Percentiles rank a stretch among this genome's conserved stretches.
These are phyloP conservation scores for Stephania cephalantha DNA, from an alignment of 164 flowering plant genomes.

Conservation along the genomic window DNA sequence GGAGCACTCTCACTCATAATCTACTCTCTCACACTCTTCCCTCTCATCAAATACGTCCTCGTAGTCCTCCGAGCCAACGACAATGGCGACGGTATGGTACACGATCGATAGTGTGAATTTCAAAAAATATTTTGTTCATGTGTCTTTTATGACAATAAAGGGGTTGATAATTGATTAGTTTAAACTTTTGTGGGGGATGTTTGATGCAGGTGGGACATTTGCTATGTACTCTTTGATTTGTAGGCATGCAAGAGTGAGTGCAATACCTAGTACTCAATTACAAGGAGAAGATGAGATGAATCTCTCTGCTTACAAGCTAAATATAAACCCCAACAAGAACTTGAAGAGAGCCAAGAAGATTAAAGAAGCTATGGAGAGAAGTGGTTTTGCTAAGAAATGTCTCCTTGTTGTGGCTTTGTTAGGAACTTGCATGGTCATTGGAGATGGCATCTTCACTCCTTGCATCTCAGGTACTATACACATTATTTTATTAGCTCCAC, in stretches of 20 bases:
- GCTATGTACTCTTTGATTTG: constrained; percentile 24
- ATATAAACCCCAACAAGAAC: constrained; percentile 9
- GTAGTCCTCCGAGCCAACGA: constrained; percentile 29
- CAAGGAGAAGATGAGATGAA: constrained; percentile 13
- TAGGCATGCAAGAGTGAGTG: constrained; percentile 16
- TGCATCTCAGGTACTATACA: constrained; percentile 21
- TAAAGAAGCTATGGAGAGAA: constrained; percentile 16
- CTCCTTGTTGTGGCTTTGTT: constrained; percentile 15
- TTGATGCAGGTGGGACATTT: constrained; percentile 21
- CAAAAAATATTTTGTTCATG: not conserved
- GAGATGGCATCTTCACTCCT: constrained; percentile 26
- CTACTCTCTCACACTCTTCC: constrained; percentile 28
- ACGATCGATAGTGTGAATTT: not conserved
- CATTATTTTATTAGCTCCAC: not conserved
- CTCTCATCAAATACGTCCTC: constrained; percentile 30
- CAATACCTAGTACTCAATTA: constrained; percentile 12
- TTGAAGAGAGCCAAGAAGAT: constrained; percentile 19
- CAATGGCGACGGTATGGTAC: constrained; percentile 27
- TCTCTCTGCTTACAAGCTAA: constrained; percentile 14
- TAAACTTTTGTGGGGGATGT: not conserved
- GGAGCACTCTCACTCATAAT: constrained; percentile 30
- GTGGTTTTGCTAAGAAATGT: constrained; percentile 7
- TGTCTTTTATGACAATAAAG: not conserved
- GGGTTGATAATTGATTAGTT: not conserved
- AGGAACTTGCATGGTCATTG: constrained; percentile 27